phyloP scores from a whole-genome alignment of 2,329 filamentous ascomycete species.

The Mariannaea elegans region DNA sequence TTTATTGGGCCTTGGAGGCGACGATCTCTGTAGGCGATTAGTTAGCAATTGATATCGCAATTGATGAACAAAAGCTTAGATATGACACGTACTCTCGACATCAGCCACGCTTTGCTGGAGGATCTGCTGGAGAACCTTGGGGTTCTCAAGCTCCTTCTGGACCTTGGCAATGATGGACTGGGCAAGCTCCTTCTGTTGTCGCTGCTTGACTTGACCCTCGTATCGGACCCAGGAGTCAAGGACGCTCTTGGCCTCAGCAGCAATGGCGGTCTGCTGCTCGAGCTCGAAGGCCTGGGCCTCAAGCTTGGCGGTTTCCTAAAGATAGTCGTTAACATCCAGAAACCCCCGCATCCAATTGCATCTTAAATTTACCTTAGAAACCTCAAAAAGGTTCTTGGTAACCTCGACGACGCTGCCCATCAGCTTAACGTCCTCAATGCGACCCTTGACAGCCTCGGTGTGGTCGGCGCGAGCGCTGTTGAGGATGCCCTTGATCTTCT shows the following conservation, averaged over 20 bases:
- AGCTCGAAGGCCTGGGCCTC: constrained; percentile 97
- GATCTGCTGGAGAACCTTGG: constrained; percentile 96
- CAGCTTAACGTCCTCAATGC: constrained; percentile 94
- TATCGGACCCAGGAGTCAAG: constrained; percentile 99
- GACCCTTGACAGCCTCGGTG: constrained; percentile 91
- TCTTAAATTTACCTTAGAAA: constrained; percentile 82
- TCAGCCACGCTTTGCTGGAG: constrained; percentile 95
- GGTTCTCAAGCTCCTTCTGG: constrained; percentile 98
- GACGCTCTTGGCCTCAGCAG: constrained; percentile 91
- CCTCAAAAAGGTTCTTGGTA: constrained; percentile 96
- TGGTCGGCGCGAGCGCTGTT: constrained; percentile 95
- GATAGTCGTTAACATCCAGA: constrained; percentile 32
- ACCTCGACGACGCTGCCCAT: constrained; percentile 94
- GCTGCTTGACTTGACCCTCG: constrained; percentile 97
- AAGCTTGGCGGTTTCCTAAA: constrained; percentile 92
- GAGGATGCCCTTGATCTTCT: constrained; percentile 94
- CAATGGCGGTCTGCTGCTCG: constrained; percentile 93
- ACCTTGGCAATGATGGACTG: constrained; percentile 96
- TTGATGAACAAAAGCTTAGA: not conserved
- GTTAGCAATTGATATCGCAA: constrained; percentile 43
- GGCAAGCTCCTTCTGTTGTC: constrained; percentile 96
- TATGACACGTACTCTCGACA: constrained; percentile 79
- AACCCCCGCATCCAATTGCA: constrained; percentile 18
- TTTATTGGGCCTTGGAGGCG: constrained; percentile 71
- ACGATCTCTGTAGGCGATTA: constrained; percentile 62